phyloP scores from a whole-genome alignment of 305 asterid genomes.

The Fraxinus nigra region DNA sequence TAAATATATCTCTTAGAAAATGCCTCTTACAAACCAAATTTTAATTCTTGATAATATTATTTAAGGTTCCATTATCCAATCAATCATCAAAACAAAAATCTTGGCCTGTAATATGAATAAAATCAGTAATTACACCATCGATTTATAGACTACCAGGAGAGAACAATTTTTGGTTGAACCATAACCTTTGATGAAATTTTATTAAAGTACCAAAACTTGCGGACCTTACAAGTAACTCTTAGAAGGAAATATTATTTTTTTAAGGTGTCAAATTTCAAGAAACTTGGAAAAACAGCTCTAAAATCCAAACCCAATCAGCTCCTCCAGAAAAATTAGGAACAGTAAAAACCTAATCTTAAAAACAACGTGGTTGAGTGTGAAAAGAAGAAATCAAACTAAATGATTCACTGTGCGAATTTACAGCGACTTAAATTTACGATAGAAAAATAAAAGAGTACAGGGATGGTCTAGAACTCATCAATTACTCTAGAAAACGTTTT shows the following conservation, averaged over 20 bases:
- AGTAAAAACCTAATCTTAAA: not conserved
- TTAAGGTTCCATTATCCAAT: not conserved
- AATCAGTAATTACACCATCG: not conserved
- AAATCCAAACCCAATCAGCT: not conserved
- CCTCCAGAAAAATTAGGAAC: not conserved
- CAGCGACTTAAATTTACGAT: not conserved
- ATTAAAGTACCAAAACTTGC: not conserved
- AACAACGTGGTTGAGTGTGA: not conserved
- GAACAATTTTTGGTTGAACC: not conserved
- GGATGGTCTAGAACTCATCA: not conserved
- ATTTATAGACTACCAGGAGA: not conserved
- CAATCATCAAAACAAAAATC: not conserved
- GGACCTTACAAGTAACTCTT: not conserved
- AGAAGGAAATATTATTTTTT: not conserved
- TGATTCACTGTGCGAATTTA: not conserved
- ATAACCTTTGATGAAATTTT: not conserved
- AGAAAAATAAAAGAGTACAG: not conserved
- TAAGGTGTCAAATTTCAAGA: not conserved
- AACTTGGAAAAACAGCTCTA: not conserved
- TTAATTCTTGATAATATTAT: not conserved
- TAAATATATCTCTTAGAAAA: not conserved
- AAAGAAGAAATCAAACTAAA: not conserved
- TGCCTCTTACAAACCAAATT: not conserved
- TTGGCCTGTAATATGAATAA: not conserved
- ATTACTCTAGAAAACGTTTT: not conserved